Base-by-base conservation (phyloP, 2,329 filamentous ascomycete species). In the Plenodomus biglobosus region DNA sequence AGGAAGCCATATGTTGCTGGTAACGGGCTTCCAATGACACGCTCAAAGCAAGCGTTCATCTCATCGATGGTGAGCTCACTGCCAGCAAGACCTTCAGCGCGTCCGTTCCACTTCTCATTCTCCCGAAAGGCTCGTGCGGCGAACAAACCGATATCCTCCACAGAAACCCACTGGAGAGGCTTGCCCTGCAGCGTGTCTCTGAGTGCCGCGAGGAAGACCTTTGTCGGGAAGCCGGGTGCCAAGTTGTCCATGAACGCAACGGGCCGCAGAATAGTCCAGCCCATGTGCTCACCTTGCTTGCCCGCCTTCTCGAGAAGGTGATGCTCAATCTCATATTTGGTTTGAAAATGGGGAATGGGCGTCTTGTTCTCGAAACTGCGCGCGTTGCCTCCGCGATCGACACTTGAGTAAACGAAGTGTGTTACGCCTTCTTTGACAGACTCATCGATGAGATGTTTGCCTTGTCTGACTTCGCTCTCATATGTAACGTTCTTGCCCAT, bases 191-290 rank as follows among this genome's bases (percentile, higher is more conserved):
- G 46, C 0, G 66, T 68, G 30, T 72, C 68, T 30, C 73, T 65
- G 62, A 76, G 75, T 13, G 74, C 70, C 0, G 78, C 73, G 0
- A 75, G 61, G 59, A 82, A 81, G 2, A 77, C 70, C 47, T 77
- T 78, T 3, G 77, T 78, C 8, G 73, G 53, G 54, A 81, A 77
- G 10, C 72, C 73, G 0, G 76, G 72, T 2, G 60, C 66, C 3
- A 81, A 58, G 67, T 85, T 84, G 42, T 87, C 83, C 73, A 85
- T 81, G 69, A 87, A 87, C 1, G 79, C 81, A 0, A 80, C 78
- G 0, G 84, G 84, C 3, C 84, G 77, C 2, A 87, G 70, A 34
- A 87, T 80, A 0, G 82, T 85, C 78, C 81, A 87, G 6, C 69
- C 70, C 81, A 85, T 84, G 0, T 59, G 66, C 8, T 72, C 71